Evolutionary conservation across 345 rosid genomes (phyloP).

Genomic region (Streptanthus diversifolius): DNA sequence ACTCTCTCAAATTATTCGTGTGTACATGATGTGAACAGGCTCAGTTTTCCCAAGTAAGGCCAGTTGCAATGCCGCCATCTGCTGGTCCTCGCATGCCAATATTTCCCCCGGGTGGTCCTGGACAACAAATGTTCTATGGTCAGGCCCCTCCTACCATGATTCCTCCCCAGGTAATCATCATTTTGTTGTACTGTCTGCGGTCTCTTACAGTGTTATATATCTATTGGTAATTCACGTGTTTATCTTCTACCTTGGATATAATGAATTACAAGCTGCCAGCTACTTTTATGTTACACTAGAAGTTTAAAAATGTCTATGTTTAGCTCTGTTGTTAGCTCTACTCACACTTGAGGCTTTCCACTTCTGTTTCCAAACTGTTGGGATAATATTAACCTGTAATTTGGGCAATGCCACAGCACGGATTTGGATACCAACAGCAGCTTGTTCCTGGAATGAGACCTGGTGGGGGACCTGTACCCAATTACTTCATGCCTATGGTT

Average conservation of each 20-base stretch:
- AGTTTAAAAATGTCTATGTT: background rate
- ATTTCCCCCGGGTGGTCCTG: slow-evolving; percentile 80
- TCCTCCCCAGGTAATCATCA: slow-evolving; percentile 70
- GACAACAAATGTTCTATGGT: slow-evolving; percentile 85
- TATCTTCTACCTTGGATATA: background rate
- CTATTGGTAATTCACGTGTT: background rate
- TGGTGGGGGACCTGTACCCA: slow-evolving; percentile 64
- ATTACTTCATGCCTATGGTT: slow-evolving; percentile 88
- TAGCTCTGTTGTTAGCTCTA: background rate
- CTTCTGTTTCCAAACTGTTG: background rate
- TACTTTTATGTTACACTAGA: background rate
- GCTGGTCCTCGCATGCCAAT: slow-evolving; percentile 86
- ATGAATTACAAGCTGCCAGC: background rate
- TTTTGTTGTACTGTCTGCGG: background rate
- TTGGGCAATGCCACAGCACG: slow-evolving; percentile 48
- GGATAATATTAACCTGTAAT: background rate
- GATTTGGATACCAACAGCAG: slow-evolving; percentile 94
- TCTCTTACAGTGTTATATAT: background rate
- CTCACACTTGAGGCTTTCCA: background rate
- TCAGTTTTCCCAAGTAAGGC: slow-evolving; percentile 85
- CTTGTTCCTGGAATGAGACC: slow-evolving; percentile 96
- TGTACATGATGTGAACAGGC: slow-evolving; percentile 49
- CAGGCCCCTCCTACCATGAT: slow-evolving; percentile 81
- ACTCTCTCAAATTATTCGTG: background rate
- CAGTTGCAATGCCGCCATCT: slow-evolving; percentile 64